These are phyloP conservation scores for Salix dunnii DNA, from an alignment of 345 rosid genomes.

Conservation along the genomic window DNA sequence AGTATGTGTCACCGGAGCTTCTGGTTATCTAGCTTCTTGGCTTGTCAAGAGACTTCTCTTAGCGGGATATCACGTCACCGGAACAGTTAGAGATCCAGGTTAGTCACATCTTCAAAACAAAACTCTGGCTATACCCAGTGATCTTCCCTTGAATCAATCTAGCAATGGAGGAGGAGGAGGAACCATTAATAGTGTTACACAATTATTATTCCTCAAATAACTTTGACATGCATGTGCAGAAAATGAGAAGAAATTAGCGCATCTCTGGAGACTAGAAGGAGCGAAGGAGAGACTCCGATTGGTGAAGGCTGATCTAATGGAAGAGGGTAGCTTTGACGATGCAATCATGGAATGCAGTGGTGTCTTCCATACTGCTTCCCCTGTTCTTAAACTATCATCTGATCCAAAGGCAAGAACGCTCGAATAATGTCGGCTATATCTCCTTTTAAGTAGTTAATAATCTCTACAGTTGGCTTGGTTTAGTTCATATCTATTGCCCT, in stretches of 20 bases:
- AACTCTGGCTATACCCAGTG: too few species aligned
- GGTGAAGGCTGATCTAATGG: constrained; percentile 73
- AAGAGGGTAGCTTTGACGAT: constrained; percentile 73
- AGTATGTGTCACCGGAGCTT: constrained; percentile 87
- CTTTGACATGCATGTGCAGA: constrained; percentile 28
- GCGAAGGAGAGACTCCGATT: constrained; percentile 76
- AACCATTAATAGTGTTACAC: background rate
- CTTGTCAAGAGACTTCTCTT: constrained; percentile 74
- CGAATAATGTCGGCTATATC: background rate
- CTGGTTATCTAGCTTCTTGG: constrained; percentile 93
- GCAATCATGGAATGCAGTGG: constrained; percentile 78
- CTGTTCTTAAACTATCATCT: constrained; percentile 64
- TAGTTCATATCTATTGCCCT: background rate
- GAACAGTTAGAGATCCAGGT: constrained; percentile 90
- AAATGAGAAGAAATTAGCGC: constrained; percentile 63
- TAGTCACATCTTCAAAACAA: too few species aligned
- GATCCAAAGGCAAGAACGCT: constrained; percentile 64
- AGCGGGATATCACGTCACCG: constrained; percentile 73
- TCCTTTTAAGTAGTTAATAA: background rate
- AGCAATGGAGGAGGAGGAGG: too few species aligned
- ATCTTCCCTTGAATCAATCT: too few species aligned
- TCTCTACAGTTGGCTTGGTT: background rate
- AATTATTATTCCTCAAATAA: background rate
- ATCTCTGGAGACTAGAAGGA: constrained; percentile 73
- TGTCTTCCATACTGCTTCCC: constrained; percentile 94